Conservation (phyloP, 257 asterid species). For the Solanum lignicaule region DNA sequence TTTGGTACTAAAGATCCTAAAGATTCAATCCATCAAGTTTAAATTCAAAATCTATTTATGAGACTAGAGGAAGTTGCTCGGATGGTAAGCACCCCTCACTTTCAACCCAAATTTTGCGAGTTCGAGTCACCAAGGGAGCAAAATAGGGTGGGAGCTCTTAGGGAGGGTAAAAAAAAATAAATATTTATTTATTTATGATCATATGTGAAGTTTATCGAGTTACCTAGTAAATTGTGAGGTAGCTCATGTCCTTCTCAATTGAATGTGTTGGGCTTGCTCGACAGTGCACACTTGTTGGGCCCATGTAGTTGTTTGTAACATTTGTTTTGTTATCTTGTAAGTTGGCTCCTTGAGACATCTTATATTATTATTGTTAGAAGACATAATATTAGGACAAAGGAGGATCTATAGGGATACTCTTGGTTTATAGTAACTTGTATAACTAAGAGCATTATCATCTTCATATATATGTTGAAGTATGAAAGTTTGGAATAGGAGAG, state of each 20-base stretch:
- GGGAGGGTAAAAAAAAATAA: no score
- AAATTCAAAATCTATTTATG: not conserved
- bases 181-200: rapidly evolving
- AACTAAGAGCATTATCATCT: not conserved
- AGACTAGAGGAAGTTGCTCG: no score
- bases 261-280: not conserved
- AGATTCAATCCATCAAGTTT: not conserved
- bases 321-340: not conserved
- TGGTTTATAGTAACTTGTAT: not conserved
- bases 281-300: not conserved
- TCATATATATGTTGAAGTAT: not conserved
- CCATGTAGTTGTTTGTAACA: not conserved
- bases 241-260: not conserved
- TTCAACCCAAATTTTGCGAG: no score
- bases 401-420: not conserved
- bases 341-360: not conserved
- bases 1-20: not conserved
- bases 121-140: no score
- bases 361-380: not conserved
- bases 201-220: not conserved
- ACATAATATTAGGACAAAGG: not conserved
- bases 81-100: no score
- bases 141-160: no score
- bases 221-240: not conserved
- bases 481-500: not conserved